Base-by-base conservation (phyloP, 495 filamentous ascomycete species). In the Chlorociboria aeruginascens region DNA sequence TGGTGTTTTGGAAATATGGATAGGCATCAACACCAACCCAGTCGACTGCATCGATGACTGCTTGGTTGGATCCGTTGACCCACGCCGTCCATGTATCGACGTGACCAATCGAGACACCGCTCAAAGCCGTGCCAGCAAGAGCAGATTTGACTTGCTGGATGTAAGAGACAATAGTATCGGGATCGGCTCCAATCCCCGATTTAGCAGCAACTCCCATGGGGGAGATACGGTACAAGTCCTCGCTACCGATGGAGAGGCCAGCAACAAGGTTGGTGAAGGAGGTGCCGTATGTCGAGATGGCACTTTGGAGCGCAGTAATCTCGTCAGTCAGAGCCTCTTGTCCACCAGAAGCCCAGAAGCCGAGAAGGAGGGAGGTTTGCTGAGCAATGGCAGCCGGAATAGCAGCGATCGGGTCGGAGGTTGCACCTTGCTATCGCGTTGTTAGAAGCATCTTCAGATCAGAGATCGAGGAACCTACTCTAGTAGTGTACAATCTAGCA, bases 81-180 rank as follows among this genome's bases (percentile, higher is more conserved):
- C 82, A 93, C 49, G 79, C 79, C 38, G 82, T 86, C 88, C 89
- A 95, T 47, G 88, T 95, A 64, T 95, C 89, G 60, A 93, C 89
- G 65, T 94, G 86, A 37, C 89, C 89, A 55, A 95, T 68, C 9
- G 76, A 68, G 32, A 66, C 69, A 35, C 60, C 61, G 34, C 67
- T 67, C 46, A 85, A 67, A 38, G 57, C 49, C 32, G 85, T 85
- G 53, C 72, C 71, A 8, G 64, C 46, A 55, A 89, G 76, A 50
- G 72, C 62, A 7, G 66, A 59, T 44, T 77, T 73, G 49, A 81
- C 75, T 60, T 79, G 66, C 40, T 72, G 61, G 68, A 90, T 88
- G 70, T 82, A 86, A 43, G 63, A 57, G 55, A 71, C 75, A 40
- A 90, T 63, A 11, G 63, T 68, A 33, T 70, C 67, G 8, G 86